phyloP scores from a whole-genome alignment of 2,329 filamentous ascomycete genomes.

The Aureobasidium lini region DNA sequence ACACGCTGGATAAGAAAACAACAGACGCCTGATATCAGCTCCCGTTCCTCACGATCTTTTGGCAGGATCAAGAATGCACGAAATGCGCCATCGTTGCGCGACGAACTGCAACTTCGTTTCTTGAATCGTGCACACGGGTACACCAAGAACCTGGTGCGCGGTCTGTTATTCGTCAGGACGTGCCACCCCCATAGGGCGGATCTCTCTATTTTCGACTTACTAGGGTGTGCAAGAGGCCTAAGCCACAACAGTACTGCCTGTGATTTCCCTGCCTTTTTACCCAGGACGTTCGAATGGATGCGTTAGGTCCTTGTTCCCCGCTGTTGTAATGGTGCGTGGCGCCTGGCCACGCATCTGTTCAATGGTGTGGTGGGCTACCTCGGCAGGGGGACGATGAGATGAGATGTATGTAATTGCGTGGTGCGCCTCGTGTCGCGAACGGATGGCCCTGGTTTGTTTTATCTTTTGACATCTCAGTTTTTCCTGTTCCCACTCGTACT shows the following conservation, averaged over 20 bases:
- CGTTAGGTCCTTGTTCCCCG: conserved; percentile 8
- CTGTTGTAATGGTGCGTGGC: neutral
- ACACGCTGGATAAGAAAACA: no score
- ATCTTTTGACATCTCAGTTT: neutral
- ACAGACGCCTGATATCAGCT: no score
- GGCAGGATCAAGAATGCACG: neutral
- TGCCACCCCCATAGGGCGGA: neutral
- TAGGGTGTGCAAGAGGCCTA: neutral
- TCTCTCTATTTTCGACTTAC: neutral
- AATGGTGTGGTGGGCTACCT: neutral
- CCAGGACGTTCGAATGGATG: neutral
- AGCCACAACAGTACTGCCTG: conserved; percentile 3
- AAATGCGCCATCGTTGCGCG: conserved; percentile 8
- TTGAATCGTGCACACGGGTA: neutral
- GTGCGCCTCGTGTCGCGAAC: conserved; percentile 1
- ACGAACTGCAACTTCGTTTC: neutral
- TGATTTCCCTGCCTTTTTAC: neutral
- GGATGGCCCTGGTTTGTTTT: neutral
- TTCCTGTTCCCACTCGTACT: neutral
- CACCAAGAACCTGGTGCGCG: conserved; percentile 1
- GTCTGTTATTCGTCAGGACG: neutral
- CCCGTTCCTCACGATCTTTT: neutral
- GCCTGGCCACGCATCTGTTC: neutral
- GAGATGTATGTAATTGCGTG: conserved; percentile 7
- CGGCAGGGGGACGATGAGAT: neutral